phyloP scores from a whole-genome alignment of 805 yeast species.

The Lachancea dasiensis region DNA sequence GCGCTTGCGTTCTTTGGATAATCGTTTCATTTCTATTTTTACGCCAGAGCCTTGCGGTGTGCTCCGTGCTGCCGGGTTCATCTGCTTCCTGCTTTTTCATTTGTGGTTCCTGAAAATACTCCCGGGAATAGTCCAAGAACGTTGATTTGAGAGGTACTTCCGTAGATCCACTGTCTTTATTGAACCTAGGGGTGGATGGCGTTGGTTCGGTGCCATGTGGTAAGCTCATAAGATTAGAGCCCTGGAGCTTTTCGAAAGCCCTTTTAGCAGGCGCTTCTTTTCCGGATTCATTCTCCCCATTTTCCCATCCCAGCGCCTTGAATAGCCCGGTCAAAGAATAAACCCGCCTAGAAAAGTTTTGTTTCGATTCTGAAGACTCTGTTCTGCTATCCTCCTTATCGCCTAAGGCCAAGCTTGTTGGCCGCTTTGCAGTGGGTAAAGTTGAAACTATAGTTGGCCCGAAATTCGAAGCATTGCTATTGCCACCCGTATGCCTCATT shows the following conservation, averaged over 20 bases:
- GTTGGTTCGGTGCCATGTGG: conserved; percentile 41
- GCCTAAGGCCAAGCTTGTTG: conserved; percentile 6
- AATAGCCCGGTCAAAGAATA: conserved; percentile 28
- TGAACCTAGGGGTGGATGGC: conserved; percentile 56
- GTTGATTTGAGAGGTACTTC: conserved; percentile 52
- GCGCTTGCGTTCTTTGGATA: conserved; percentile 84
- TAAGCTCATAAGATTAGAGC: conserved; percentile 21
- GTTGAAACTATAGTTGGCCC: conserved; percentile 10
- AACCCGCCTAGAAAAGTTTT: conserved; percentile 14
- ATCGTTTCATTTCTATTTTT: conserved; percentile 82
- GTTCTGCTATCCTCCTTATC: neutral
- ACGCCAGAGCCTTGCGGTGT: conserved; percentile 79
- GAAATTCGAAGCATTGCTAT: conserved; percentile 10
- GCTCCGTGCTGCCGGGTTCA: conserved; percentile 87
- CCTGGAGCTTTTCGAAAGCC: conserved; percentile 19
- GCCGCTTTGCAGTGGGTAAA: conserved; percentile 11
- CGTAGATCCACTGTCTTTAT: conserved; percentile 21
- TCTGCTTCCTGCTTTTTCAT: conserved; percentile 78
- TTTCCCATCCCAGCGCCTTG: conserved; percentile 22
- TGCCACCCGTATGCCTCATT: conserved; percentile 40
- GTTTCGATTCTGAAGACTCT: neutral
- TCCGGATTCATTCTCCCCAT: conserved; percentile 1
- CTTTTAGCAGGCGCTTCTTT: conserved; percentile 15
- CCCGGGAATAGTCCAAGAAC: conserved; percentile 70
- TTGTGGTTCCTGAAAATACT: conserved; percentile 95